Base-by-base conservation (phyloP, 352 stramenopile species). In the Phytophthora ohioensis region DNA sequence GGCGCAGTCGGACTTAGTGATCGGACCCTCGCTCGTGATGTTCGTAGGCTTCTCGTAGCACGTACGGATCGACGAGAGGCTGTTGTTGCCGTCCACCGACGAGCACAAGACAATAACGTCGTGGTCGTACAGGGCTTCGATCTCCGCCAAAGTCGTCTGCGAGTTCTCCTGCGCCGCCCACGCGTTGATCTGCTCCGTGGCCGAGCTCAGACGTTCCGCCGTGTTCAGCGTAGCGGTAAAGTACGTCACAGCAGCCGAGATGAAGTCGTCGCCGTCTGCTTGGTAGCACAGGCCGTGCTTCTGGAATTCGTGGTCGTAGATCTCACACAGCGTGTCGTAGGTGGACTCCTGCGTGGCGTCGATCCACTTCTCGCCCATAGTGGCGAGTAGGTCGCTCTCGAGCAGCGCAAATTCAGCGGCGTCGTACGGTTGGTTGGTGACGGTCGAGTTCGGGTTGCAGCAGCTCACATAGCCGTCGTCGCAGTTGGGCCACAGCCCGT, bases 261-360 rank as follows among this genome's bases (percentile, higher is more conserved):
- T 75, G 51, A 69, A 84, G 75, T 92, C 71, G 64, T 73, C 71
- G 4, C 63, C 83, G 31, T 76, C 72, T 0, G 85, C 84, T 48
- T 70, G 70, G 68, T 85, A 93, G 17, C 85, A 93, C 47, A 91
- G 65, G 5, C 87, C 87, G 73, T 94, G 87, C 79, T 94, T 94
- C 79, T 94, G 87, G 78, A 89, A 92, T 69, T 93, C 85, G 76
- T 94, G 87, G 76, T 92, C 79, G 78, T 93, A 94, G 64, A 91
- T 88, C 76, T 94, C 83, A 57, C 87, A 94, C 9, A 92, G 69
- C 58, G 77, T 76, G 56, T 91, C 83, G 64, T 88, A 87, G 36
- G 78, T 76, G 10, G 71, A 78, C 13, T 52, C 31, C 67, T 89
- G 74, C 27, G 87, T 90, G 35, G 87, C 75, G 65, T 94, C 87